Conservation (phyloP, 108 stramenopile species). For the Stephanodiscus triporus region DNA sequence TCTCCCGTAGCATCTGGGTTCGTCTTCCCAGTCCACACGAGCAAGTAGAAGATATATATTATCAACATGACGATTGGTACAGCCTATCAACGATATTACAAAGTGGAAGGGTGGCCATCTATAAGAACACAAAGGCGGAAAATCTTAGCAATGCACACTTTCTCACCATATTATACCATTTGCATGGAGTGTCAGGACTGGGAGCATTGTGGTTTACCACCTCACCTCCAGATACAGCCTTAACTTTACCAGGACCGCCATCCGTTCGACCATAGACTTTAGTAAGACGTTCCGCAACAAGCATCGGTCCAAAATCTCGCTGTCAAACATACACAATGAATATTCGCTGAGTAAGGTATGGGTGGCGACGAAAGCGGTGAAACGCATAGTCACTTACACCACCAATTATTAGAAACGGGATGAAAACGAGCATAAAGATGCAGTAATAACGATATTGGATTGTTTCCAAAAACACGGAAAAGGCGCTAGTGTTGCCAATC, state of each 20-base stretch:
- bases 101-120: neutral
- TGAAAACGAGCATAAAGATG: constrained; percentile 45
- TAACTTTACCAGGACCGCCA: constrained; percentile 62
- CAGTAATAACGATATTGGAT: constrained; percentile 69
- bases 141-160: no score
- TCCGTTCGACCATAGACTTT: constrained; percentile 64
- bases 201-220: constrained; percentile 30
- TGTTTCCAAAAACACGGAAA: constrained; percentile 61
- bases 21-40: constrained; percentile 58
- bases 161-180: constrained; percentile 53
- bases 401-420: constrained; percentile 29
- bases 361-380: neutral
- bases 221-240: constrained; percentile 19
- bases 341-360: no score
- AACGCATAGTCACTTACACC: neutral
- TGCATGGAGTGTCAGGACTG: constrained; percentile 56
- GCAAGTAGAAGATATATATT: constrained; percentile 61
- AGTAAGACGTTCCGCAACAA: constrained; percentile 66
- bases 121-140: neutral
- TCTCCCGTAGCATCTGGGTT: neutral
- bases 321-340: no score
- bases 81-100: neutral
- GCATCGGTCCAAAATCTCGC: constrained; percentile 74
- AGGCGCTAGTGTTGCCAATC: constrained; percentile 49
- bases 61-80: constrained; percentile 48